Conservation (phyloP, 2,329 filamentous ascomycete species). For the Colletotrichum sp. region DNA sequence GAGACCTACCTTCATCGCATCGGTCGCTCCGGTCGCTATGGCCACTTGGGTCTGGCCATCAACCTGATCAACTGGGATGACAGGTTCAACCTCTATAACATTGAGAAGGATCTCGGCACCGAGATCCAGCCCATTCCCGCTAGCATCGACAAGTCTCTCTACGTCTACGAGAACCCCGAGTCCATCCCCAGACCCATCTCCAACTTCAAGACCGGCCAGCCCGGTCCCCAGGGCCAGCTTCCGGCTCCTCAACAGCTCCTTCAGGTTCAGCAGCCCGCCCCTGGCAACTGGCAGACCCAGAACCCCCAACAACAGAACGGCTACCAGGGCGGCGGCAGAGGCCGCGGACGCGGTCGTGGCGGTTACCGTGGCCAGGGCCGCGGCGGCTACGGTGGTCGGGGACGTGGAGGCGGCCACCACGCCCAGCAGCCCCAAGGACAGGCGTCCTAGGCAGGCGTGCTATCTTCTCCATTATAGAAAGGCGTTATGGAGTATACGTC, state of each 20-base stretch:
- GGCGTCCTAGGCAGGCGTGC: constrained; percentile 32
- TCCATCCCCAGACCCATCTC: constrained; percentile 84
- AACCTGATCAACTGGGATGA: constrained; percentile 99
- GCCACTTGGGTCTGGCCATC: constrained; percentile 95
- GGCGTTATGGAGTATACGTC: constrained; percentile 18
- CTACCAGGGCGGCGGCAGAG: constrained; percentile 34
- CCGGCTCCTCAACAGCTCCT: constrained; percentile 17
- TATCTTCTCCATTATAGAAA: constrained; percentile 7
- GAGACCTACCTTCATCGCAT: constrained; percentile 99
- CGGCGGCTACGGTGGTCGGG: constrained; percentile 11
- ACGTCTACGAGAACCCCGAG: constrained; percentile 97
- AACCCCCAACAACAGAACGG: constrained; percentile 32
- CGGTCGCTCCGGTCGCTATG: constrained; percentile 95
- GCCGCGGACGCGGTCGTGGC: constrained; percentile 26
- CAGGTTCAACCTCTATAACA: constrained; percentile 98
- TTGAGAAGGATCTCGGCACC: constrained; percentile 95
- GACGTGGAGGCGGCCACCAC: constrained; percentile 20
- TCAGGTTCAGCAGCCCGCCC: constrained; percentile 29
- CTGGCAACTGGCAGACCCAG: constrained; percentile 32
- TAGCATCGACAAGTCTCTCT: constrained; percentile 95
- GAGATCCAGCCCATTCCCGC: constrained; percentile 97
- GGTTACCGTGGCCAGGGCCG: constrained; percentile 22
- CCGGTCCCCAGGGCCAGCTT: constrained; percentile 29
- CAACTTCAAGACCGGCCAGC: constrained; percentile 42
- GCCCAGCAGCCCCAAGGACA: constrained; percentile 25